Evolutionary conservation across 2,329 filamentous ascomycete species (phyloP), one percentile per base, ranked within the genome.

Genomic region (Fusarium euwallaceae): DNA sequence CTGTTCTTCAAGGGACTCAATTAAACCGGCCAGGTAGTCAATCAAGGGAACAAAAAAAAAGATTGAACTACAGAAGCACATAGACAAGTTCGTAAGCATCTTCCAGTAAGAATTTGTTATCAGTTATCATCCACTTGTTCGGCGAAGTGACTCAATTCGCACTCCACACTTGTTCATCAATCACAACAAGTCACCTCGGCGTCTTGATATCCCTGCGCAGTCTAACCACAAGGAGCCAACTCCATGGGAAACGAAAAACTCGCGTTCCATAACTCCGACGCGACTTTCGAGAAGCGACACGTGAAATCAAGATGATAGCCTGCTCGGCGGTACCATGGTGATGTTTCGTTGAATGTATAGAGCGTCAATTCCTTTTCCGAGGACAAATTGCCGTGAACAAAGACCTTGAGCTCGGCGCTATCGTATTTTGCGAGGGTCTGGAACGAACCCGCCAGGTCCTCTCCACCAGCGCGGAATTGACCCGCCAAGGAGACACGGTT

Each of bases 1-100:
- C 91, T 96, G 61, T 91, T 98, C 69, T 98, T 99, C 87, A 96
- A 93, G 8, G 1, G 6, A 0, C 27, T 55, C 1, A 20, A 32
- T 29, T 55, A 12, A 32, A 6, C 24, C 22, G 22, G 22, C 22
- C 22, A 22, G 22, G 22, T 22, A 22, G 22, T 22, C 22, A 22
- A 22, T 22, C 22, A 22, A 22, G 22, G 22, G 22, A 22, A 22
- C 22, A 22, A 22, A 2, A 22, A 22, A 22, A 22, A 22, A 22
- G 22, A 22, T 22, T 22, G 22, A 22, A 22, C 22, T 22, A 22
- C 22, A 22, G 22, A 22, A 22, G 22, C 22, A 22, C 22, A 22
- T 22, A 22, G 22, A 22, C 22, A 22, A 22, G 22, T 22, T 22
- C 22, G 22, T 22, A 22, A 22, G 22, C 22, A 22, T 22, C 22